Base-by-base conservation (phyloP, 2,329 filamentous ascomycete species). In the Fusarium oligoseptatum region DNA sequence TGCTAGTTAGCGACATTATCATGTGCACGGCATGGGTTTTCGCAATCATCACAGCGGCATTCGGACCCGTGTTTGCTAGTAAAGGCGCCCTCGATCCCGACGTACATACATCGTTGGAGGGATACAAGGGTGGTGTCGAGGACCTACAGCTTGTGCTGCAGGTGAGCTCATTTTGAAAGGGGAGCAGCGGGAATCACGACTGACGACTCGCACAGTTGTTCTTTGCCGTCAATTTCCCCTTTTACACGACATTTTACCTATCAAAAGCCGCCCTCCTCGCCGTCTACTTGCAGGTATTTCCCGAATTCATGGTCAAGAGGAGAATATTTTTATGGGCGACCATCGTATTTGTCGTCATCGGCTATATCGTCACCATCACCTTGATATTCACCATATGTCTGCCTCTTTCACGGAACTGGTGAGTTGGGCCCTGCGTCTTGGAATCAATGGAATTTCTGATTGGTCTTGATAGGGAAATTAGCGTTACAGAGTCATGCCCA, bases 221-320 rank as follows among this genome's bases (percentile, higher is more conserved):
- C 0, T 78, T 73, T 3, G 64, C 52, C 3, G 39, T 27, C 6
- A 67, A 57, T 0, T 70, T 78, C 6, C 76, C 76, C 0, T 78
- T 77, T 6, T 78, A 74, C 10, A 76, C 76, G 0, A 78, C 76
- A 0, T 60, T 78, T 3, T 78, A 78, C n/a, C 20, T 78, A 0
- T 77, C 70, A 27, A 78, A 77, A 4, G 76, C 74, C 15, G 76
- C 72, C 1, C 61, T 78, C 0, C 45, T 77, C 2, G 68, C 72
- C 0, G 72, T 75, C 0, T 76, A 75, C 12, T 6, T 73, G 1
- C 74, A 76, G 5, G 68, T 56, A 0, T 76, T 76, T 4, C 73
- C 68, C 0, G 34, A 65, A 1, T 76, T 76, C 20, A 76, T 76
- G 73, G 60, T 45, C 7, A 76, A 76, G 50, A 61, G 73, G 2